Base-by-base conservation (phyloP, 129 eudicot genomes). In the Oenanthe sinensis region DNA sequence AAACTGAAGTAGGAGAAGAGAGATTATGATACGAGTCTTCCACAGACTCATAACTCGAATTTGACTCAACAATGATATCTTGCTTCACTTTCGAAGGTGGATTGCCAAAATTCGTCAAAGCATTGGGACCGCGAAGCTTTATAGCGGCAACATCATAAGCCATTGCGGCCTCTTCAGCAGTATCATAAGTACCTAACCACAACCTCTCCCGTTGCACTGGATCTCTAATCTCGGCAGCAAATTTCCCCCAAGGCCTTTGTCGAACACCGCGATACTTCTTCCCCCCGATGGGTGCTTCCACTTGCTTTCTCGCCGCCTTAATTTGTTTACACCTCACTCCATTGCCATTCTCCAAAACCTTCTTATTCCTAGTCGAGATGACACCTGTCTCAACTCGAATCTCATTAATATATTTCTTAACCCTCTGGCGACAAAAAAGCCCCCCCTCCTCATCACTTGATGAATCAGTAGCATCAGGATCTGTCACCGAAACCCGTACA, bases 141-240 rank as follows among this genome's bases (percentile, higher is more conserved):
- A 95, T 90, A 7, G 99, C 99, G 16, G 97, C 97, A 79, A 86
- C 89, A 79, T 95, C 99, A 80, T 95, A 92, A 43, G 91, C 97
- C 99, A 86, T 86, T 10, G 99, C 99, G 4, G 98, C 98, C 75
- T 93, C 97, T 71, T 91, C 97, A 0, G 98, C 97, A 0, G 98
- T 93, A 20, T 88, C 91, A 49, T 92, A 95, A 20, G 99, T 95
- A 0, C 99, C 99, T 83, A 95, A 75, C 99, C 99, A 95, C 4
- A 95, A 69, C 77, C 97, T 58, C 1, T 82, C 90, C 50, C 90
- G 87, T 28, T 85, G 28, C 0, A 85, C 84, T 3, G 97, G 97
- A 85, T 95, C 97, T 50, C 99, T 77, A 14, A 95, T 95, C 67
- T 95, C 99, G 2, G 99, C 99, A 1, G 96, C 97, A 94, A 94